Evolutionary conservation across 495 filamentous ascomycete species (phyloP).

Genomic region (Penicillium robsamsonii): DNA sequence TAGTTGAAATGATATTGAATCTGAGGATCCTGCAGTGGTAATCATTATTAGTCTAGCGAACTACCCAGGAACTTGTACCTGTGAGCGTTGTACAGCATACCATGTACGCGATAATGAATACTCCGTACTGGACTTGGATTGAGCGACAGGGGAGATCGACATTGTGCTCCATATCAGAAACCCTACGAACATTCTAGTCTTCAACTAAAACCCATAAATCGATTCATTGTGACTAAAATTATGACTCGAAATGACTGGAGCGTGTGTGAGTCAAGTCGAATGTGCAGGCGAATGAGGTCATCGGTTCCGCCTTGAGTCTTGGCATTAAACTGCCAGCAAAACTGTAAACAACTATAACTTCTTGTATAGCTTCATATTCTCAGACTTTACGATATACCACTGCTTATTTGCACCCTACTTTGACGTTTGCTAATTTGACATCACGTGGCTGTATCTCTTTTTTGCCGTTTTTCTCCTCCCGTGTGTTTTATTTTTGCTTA

Average conservation of each 20-base stretch:
- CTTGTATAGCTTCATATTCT: conserved; percentile 4
- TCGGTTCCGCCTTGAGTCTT: conserved; percentile 8
- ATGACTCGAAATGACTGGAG: neutral
- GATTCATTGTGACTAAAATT: neutral
- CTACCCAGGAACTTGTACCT: neutral
- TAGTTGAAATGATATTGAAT: neutral
- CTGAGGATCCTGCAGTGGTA: neutral
- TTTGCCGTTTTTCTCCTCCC: neutral
- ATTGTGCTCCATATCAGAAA: neutral
- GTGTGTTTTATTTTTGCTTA: conserved; percentile 2
- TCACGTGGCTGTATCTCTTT: conserved; percentile 5
- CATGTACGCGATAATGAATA: neutral
- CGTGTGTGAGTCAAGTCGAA: conserved; percentile 2
- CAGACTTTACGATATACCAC: neutral
- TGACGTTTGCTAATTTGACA: neutral
- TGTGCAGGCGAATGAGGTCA: conserved; percentile 7
- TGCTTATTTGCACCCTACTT: neutral
- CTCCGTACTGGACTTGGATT: neutral
- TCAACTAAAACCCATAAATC: neutral
- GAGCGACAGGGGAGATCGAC: neutral
- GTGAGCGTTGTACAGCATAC: neutral
- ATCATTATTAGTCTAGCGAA: neutral
- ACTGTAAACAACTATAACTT: conserved; percentile 10
- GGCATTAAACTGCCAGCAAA: neutral
- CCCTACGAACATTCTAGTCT: neutral